These are phyloP conservation scores for Harringtonia aguacate DNA, from an alignment of 2,329 filamentous ascomycete genomes.

Conservation along the genomic window DNA sequence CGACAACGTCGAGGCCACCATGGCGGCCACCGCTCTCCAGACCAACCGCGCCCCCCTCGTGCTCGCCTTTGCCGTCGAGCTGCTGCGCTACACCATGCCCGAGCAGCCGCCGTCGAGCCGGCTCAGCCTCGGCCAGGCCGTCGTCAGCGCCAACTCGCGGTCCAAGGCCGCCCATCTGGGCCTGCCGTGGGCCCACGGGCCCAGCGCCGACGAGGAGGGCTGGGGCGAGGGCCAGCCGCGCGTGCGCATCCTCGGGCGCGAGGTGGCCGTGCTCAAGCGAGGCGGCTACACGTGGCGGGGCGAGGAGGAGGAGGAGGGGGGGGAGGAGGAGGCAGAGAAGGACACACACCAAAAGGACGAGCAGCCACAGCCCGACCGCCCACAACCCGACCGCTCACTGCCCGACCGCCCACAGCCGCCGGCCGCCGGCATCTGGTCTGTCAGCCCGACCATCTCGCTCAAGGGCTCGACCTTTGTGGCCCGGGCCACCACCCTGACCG, in stretches of 20 bases:
- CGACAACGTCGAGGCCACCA: constrained; percentile 34
- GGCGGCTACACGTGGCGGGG: constrained; percentile 58
- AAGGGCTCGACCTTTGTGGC: constrained; percentile 49
- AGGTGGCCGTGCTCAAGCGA: constrained; percentile 65
- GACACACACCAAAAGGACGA: constrained; percentile 3
- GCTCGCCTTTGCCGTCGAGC: constrained; percentile 64
- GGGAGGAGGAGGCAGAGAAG: constrained; percentile 3
- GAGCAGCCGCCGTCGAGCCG: constrained; percentile 77
- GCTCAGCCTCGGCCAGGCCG: constrained; percentile 71
- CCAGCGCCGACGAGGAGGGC: constrained; percentile 56
- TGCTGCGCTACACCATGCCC: constrained; percentile 73
- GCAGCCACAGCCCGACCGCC: constrained; percentile 9
- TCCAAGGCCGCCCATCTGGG: constrained; percentile 68
- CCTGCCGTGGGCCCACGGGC: constrained; percentile 56
- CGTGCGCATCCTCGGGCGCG: constrained; percentile 60
- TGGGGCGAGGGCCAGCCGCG: constrained; percentile 68
- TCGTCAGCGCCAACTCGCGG: constrained; percentile 71
- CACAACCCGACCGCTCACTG: constrained; percentile 6
- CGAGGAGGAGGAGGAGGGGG: constrained; percentile 21
- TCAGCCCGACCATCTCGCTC: constrained; percentile 38
- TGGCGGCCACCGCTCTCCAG: constrained; percentile 47
- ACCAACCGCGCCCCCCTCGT: constrained; percentile 73
- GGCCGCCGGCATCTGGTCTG: constrained; percentile 33
- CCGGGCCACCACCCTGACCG: constrained; percentile 31
- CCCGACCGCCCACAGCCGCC: constrained; percentile 8